These are phyloP conservation scores for Aureobasidium sp. DNA, from an alignment of 2,329 filamentous ascomycete species.

Conservation along the genomic window DNA sequence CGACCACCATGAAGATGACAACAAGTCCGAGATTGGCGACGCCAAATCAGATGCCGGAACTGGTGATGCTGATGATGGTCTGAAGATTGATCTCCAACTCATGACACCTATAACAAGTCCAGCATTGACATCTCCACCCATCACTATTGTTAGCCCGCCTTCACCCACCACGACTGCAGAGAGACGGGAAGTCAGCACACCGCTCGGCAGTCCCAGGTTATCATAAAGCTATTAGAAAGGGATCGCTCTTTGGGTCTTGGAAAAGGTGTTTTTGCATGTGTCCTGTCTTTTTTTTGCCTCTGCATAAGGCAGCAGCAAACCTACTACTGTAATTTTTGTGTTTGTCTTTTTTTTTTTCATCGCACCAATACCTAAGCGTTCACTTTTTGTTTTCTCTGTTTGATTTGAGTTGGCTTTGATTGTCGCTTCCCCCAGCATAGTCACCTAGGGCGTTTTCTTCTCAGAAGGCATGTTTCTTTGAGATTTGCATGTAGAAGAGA, in stretches of 20 bases:
- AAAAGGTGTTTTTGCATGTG: background rate
- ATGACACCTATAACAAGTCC: conserved; percentile 14
- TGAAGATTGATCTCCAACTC: conserved; percentile 13
- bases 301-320: background rate
- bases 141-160: conserved; percentile 24
- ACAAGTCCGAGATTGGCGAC: conserved; percentile 15
- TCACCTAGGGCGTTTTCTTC: background rate
- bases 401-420: too few species aligned
- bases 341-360: background rate
- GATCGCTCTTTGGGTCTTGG: background rate
- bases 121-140: conserved; percentile 16
- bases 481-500: background rate
- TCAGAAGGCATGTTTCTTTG: background rate
- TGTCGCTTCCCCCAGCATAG: background rate
- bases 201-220: background rate
- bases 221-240: background rate
- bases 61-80: background rate
- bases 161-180: conserved; percentile 17
- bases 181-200: background rate
- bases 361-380: background rate
- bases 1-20: conserved; percentile 17
- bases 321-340: background rate
- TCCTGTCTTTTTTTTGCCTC: background rate
- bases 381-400: background rate
- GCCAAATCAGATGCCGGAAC: conserved; percentile 11